Evolutionary conservation across 148 eudicot species (phyloP), one percentile per base, ranked within the genome.

Genomic region (Dianthus caryophyllus): DNA sequence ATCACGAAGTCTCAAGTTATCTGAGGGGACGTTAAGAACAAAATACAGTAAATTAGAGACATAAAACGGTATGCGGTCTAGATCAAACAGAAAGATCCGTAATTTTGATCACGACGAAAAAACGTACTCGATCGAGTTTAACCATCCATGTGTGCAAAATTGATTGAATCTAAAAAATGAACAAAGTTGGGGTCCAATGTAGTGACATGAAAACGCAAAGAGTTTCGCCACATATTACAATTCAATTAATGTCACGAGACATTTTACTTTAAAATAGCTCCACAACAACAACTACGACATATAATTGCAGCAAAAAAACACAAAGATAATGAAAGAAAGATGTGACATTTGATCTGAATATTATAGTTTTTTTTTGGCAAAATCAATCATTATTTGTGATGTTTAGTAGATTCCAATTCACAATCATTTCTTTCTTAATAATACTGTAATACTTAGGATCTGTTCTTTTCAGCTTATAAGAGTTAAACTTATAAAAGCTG

Each of bases 281-380:
- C 59, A 59, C 15, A 52, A 14, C 24, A 33, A 49, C 56, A 57
- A 59, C n/a, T n/a, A 39, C 3, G 68, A 36, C 54, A 46, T 54
- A 65, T 39, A 72, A 72, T 55, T 48, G 65, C 50, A 71, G 21
- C 68, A 20, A 55, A 72, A 49, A 56, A 65, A 64, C 22, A 56
- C 36, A 26, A n/a, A 43, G n/a, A 4, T 33, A 43, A 17, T 0
- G 61, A 63, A 20, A 33, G 17, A 36, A 39, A 6, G 50, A 66
- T 24, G 70, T 65, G 70, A 73, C 30, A 13, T 31, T 21, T 49
- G 18, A 46, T 52, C 49, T 56, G 20, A 33, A 47, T 15, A 21
- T 22, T n/a, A n/a, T 29, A 33, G 38, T 31, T 21, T 10, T 21
- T 10, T 21, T 36, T 48, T 30, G 17, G 43, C 64, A 71, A 56